Evolutionary conservation across 1,284 basidiomycete genomes (phyloP).

Genomic region (Ustilago esculenta): DNA sequence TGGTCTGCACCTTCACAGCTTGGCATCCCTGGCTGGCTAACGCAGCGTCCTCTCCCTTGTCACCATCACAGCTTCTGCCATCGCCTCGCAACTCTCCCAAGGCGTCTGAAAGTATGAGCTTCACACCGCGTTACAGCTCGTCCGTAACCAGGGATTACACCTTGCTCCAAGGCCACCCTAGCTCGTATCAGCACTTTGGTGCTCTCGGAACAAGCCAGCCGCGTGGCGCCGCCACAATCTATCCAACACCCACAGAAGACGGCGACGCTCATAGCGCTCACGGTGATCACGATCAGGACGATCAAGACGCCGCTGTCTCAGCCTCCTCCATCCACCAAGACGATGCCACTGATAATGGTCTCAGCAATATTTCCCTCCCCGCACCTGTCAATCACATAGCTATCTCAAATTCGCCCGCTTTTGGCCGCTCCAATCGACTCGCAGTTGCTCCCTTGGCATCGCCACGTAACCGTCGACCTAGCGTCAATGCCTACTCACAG

Average conservation of each 20-base stretch:
- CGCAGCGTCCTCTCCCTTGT: neutral
- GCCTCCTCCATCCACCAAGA: constrained; percentile 25
- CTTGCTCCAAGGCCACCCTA: constrained; percentile 42
- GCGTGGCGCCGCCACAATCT: constrained; percentile 2
- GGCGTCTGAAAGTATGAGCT: constrained; percentile 26
- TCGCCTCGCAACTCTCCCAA: neutral
- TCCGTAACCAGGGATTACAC: constrained; percentile 49
- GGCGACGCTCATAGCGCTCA: constrained; percentile 5
- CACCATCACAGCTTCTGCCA: neutral
- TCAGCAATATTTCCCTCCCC: constrained; percentile 45
- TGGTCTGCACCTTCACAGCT: too few species aligned
- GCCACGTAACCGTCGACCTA: constrained; percentile 29
- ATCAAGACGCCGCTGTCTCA: constrained; percentile 11
- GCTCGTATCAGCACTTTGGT: constrained; percentile 45
- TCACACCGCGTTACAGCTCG: constrained; percentile 48
- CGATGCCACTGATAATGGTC: constrained; percentile 23
- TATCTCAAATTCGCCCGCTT: constrained; percentile 20
- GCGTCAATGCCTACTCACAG: constrained; percentile 42
- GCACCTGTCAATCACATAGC: constrained; percentile 19
- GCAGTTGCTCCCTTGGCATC: constrained; percentile 27
- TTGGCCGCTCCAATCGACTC: constrained; percentile 27
- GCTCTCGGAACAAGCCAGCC: constrained; percentile 12
- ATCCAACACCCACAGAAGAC: neutral
- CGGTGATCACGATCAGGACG: constrained; percentile 16
- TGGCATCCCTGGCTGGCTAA: too few species aligned